Base-by-base conservation (phyloP, 2,329 filamentous ascomycete genomes). In the Xylaria sp. region DNA sequence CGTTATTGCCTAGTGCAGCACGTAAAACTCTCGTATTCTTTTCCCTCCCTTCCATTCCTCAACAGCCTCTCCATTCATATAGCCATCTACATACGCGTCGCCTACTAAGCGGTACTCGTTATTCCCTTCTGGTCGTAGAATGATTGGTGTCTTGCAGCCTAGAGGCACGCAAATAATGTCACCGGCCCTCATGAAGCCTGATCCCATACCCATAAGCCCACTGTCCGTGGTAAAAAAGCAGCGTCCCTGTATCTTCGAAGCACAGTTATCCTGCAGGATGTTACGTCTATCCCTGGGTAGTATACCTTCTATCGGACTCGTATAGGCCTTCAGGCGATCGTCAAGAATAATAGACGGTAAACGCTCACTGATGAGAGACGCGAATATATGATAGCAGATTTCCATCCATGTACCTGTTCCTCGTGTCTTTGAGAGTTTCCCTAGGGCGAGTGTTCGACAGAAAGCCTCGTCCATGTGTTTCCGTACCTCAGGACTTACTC, bases 151-250 rank as follows among this genome's bases (percentile, higher is more conserved):
- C 2, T 60, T 69, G 61, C 79, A 81, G 0, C 80, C 80, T 0
- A 79, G 66, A 0, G 80, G 78, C 1, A 81, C 76, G 8, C 76
- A 73, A 6, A 81, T 69, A 0, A 78, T 52, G 57, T 81, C 80
- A 2, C 69, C 73, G 4, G 52, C 25, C 1, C 55, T 60, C 74
- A 80, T 76, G 46, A 75, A 77, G 0, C 77, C 77, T 0, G 78
- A 75, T 0, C 79, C 79, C 61, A 81, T 70, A 1, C 78, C 77
- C 60, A 81, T 64, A 12, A 67, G 67, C 2, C 74, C 74, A 0
- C 67, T 32, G 5, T 72, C 41, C 0, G 75, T 75, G 1, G 74
- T 43, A 30, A 70, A 77, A 18, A 76, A 73, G 32, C 72, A 72
- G n/a, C 74, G 70, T 0, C 73, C 71, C 67, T 65, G 72, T 75